Evolutionary conservation across 495 filamentous ascomycete genomes (phyloP).

Genomic region (Sordaria brevicollis): DNA sequence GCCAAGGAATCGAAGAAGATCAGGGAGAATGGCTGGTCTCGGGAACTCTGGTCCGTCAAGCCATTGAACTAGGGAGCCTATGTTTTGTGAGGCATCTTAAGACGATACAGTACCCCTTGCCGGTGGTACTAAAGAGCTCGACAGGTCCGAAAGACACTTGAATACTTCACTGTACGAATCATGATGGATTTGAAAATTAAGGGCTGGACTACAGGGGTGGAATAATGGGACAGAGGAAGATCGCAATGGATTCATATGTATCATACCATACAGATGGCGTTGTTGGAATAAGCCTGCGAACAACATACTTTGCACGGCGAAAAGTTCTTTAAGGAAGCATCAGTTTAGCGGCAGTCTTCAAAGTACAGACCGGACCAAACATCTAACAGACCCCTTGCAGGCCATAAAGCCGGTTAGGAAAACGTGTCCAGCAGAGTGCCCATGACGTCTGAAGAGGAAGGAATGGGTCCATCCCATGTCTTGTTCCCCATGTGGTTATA

Average conservation of each 20-base stretch:
- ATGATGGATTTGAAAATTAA: not conserved
- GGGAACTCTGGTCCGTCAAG: conserved; percentile 31
- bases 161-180: not conserved
- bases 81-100: not conserved
- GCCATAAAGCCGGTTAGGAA: not conserved
- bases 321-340: not conserved
- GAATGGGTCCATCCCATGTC: not conserved
- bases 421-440: not conserved
- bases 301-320: not conserved
- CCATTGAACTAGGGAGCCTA: not conserved
- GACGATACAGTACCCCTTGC: not conserved
- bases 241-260: not conserved
- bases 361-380: not conserved
- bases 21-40: conserved; percentile 41
- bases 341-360: not conserved
- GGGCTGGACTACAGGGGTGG: not conserved
- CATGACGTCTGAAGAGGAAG: conserved; percentile 1
- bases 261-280: not conserved
- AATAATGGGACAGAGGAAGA: not conserved
- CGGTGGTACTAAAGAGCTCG: not conserved
- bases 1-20: conserved; percentile 41
- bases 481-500: conserved; percentile 10
- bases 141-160: not conserved
- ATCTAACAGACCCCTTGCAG: not conserved
- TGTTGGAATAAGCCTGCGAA: not conserved